Evolutionary conservation across 2,329 filamentous ascomycete genomes (phyloP).

Genomic region (Anisogramma anomala): DNA sequence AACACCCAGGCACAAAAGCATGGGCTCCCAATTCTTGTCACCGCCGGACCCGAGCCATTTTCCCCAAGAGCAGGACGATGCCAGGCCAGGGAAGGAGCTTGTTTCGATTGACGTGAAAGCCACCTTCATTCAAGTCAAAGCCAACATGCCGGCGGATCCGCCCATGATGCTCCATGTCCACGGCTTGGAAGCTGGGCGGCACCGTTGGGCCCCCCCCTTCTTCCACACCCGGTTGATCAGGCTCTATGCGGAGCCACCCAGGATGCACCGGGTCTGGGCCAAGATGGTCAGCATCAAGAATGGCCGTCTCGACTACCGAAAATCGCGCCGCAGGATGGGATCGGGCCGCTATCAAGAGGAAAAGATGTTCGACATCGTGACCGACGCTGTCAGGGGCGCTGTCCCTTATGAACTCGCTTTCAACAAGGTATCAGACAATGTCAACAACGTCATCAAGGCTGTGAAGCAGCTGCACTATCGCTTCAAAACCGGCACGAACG

Average conservation of each 20-base stretch:
- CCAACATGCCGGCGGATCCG: slow-evolving; percentile 80
- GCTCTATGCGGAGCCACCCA: slow-evolving; percentile 79
- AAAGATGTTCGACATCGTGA: slow-evolving; percentile 69
- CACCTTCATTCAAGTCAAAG: slow-evolving; percentile 75
- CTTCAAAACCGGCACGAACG: slow-evolving; percentile 75
- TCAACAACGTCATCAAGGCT: slow-evolving; percentile 78
- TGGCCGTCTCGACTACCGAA: slow-evolving; percentile 67
- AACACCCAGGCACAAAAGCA: slow-evolving; percentile 9
- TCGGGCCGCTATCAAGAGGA: slow-evolving; percentile 53
- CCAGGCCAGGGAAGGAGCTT: slow-evolving; percentile 45
- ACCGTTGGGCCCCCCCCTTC: slow-evolving; percentile 80
- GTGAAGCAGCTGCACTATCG: slow-evolving; percentile 85
- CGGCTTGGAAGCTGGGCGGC: slow-evolving; percentile 67
- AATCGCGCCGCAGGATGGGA: slow-evolving; percentile 57
- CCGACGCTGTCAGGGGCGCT: slow-evolving; percentile 76
- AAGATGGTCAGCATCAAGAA: slow-evolving; percentile 75
- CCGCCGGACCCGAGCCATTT: slow-evolving; percentile 28
- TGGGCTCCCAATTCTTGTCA: slow-evolving; percentile 24
- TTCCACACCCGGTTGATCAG: slow-evolving; percentile 64
- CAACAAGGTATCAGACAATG: slow-evolving; percentile 85
- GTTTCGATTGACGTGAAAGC: slow-evolving; percentile 74
- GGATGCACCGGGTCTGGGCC: slow-evolving; percentile 75
- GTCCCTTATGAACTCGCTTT: slow-evolving; percentile 87
- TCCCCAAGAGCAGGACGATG: slow-evolving; percentile 23
- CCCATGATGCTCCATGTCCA: slow-evolving; percentile 83